Percentiles rank a stretch among this genome's conserved stretches.
These are phyloP conservation scores for Ottelia alismoides DNA, from an alignment of 106 monocot species.

Conservation along the genomic window DNA sequence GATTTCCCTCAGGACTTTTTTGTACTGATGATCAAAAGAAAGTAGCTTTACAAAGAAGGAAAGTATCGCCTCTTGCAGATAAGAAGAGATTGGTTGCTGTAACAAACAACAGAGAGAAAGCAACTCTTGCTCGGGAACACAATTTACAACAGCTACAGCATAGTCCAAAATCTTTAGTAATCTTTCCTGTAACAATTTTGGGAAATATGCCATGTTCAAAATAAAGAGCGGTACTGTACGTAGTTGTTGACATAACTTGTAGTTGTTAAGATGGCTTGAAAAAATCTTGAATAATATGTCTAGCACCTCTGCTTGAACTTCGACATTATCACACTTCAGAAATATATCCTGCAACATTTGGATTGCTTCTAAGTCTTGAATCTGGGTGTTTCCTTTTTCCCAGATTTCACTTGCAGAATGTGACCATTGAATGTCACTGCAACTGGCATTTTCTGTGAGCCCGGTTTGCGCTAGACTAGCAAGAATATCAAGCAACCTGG, in stretches of 20 bases:
- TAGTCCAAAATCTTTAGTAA: constrained; percentile 87
- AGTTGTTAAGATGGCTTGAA: constrained; percentile 79
- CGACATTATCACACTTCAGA: constrained; percentile 65
- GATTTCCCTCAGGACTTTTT: constrained; percentile 71
- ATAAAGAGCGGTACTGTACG: constrained; percentile 74
- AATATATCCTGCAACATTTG: constrained; percentile 92
- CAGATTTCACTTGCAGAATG: constrained; percentile 22
- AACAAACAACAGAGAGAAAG: constrained; percentile 79
- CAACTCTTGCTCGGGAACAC: constrained; percentile 76
- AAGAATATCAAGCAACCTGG: constrained; percentile 72
- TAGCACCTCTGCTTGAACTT: constrained; percentile 70
- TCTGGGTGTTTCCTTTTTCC: constrained; percentile 39
- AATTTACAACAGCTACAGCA: constrained; percentile 80
- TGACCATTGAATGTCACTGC: constrained; percentile 16
- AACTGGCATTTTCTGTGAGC: constrained; percentile 22
- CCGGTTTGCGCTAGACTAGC: constrained; percentile 73
- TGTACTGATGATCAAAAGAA: constrained; percentile 84
- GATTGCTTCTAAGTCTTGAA: constrained; percentile 79
- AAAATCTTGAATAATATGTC: constrained; percentile 82
- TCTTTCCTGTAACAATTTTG: constrained; percentile 58
- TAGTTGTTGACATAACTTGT: constrained; percentile 64
- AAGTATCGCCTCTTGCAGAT: constrained; percentile 52
- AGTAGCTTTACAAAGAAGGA: constrained; percentile 80
- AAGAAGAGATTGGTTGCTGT: constrained; percentile 63
- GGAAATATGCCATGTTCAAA: constrained; percentile 69